phyloP scores from a whole-genome alignment of 78 protist species.

The slime mould (Dictyostelium discoideum) region dicty_2.7 NC_007088.5:522001-522500 shows the following conservation, averaged over 20 bases:
- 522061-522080: not conserved
- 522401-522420: slow-evolving; percentile 56
- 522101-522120: not conserved
- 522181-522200: slow-evolving; percentile 6
- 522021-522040: slow-evolving; percentile 27
- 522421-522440: slow-evolving; percentile 28
- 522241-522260: slow-evolving; percentile 19
- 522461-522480: not conserved
- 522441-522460: slow-evolving; percentile 62
- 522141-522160: not conserved
- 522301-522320: slow-evolving; percentile 13
- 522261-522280: not conserved
- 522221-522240: not conserved
- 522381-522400: not conserved
- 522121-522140: not conserved
- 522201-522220: not conserved
- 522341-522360: not conserved
- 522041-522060: slow-evolving; percentile 22
- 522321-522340: not conserved
- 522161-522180: not conserved
- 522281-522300: not conserved
- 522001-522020: not conserved
- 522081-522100: not conserved
- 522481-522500: not conserved
- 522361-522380: slow-evolving; percentile 38